Evolutionary conservation across 345 rosid genomes (phyloP).

Genomic region (Melastoma malabathricum): DNA sequence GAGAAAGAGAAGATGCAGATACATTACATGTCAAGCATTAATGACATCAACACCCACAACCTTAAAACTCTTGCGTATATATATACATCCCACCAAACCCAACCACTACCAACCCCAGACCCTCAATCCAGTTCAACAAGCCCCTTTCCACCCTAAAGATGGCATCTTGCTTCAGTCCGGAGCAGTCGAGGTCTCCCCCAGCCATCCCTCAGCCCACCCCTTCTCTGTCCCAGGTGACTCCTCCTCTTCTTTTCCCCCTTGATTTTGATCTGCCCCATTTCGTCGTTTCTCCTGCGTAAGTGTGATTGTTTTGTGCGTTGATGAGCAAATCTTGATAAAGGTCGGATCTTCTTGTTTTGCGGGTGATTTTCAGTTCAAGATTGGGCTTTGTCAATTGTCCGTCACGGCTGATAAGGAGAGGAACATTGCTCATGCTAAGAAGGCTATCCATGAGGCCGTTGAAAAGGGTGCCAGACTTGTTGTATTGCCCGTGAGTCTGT

Average conservation of each 20-base stretch:
- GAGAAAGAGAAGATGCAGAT: too few relatives aligned
- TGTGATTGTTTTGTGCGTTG: not conserved
- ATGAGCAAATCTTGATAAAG: not conserved
- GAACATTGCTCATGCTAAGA: conserved; percentile 61
- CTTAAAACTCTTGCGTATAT: too few relatives aligned
- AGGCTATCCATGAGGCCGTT: conserved; percentile 60
- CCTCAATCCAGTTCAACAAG: conserved; percentile 9
- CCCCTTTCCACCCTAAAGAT: conserved; percentile 17
- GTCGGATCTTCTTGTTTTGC: conserved; percentile 4
- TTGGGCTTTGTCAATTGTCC: conserved; percentile 68
- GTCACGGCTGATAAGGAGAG: conserved; percentile 63
- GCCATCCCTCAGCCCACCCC: conserved; percentile 67
- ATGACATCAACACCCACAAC: conserved; percentile 10
- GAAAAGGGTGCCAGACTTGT: conserved; percentile 67
- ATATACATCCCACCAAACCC: not conserved
- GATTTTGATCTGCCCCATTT: not conserved
- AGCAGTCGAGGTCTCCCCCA: conserved; percentile 64
- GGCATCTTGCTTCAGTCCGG: conserved; percentile 69
- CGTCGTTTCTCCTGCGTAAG: not conserved
- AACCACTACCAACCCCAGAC: conserved; percentile 8
- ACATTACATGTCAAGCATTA: too few relatives aligned
- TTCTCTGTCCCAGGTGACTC: conserved; percentile 47
- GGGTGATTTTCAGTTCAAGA: conserved; percentile 42
- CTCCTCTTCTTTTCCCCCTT: not conserved
- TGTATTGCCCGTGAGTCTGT: conserved; percentile 56